phyloP scores from a whole-genome alignment of 768 basidiomycete genomes.

The Leccinellum albellum region DNA sequence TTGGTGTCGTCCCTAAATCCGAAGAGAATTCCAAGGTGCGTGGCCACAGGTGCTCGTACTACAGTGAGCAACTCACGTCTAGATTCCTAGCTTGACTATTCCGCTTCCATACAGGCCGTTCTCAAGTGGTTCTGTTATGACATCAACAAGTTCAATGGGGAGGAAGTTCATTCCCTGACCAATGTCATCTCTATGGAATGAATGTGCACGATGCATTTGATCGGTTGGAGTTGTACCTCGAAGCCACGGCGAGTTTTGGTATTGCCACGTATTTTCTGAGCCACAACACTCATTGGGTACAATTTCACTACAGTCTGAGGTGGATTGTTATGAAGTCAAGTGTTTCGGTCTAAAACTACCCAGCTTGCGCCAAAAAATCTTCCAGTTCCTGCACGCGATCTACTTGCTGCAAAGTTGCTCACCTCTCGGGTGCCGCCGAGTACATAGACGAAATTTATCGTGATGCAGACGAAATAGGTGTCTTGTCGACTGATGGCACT shows the following conservation, averaged over 20 bases:
- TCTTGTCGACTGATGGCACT: constrained; percentile 1
- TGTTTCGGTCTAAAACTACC: background rate
- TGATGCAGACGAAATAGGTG: constrained; percentile 3
- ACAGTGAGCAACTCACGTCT: background rate
- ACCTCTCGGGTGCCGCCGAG: constrained; percentile 20
- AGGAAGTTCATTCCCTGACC: constrained; percentile 4
- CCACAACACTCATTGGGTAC: background rate
- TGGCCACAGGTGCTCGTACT: background rate
- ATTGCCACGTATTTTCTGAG: background rate
- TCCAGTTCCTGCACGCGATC: constrained; percentile 8
- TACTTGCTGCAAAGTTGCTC: constrained; percentile 23
- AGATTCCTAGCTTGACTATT: constrained; percentile 1
- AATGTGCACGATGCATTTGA: constrained; percentile 3
- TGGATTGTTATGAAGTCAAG: constrained; percentile 7
- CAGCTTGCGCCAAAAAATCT: background rate
- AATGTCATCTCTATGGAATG: background rate
- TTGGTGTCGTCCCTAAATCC: background rate
- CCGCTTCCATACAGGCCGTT: background rate
- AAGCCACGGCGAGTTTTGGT: constrained; percentile 5
- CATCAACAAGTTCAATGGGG: background rate
- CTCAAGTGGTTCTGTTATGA: constrained; percentile 4
- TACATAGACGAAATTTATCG: constrained; percentile 11
- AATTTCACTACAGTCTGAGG: background rate
- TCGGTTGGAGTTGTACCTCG: constrained; percentile 2
- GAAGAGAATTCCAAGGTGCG: background rate